Percentiles rank a stretch among this genome's conserved stretches.
Conservation (phyloP, 139 green algal species). For the Chlamydomonas sp. region DNA sequence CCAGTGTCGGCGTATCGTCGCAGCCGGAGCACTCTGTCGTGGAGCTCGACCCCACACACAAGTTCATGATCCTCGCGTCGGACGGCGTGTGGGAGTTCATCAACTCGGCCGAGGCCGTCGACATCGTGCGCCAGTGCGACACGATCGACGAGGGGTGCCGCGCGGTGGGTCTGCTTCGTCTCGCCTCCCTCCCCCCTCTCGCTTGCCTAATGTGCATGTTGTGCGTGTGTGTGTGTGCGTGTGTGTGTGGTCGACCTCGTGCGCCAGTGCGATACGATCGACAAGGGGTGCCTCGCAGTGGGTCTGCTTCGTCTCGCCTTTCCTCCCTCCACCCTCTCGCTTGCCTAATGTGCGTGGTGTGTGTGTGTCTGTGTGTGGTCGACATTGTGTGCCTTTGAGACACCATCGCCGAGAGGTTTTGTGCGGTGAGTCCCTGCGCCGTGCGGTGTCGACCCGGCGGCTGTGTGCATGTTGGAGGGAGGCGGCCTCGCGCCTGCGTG, state of each 20-base stretch:
- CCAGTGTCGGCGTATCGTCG: slow-evolving; percentile 64
- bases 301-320: no score
- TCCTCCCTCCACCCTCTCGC: no score
- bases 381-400: slow-evolving; percentile 50
- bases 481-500: no score
- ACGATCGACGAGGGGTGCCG: slow-evolving; percentile 54
- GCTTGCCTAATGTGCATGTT: no score
- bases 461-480: no score
- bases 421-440: slow-evolving; percentile 41
- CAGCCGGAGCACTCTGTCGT: slow-evolving; percentile 55
- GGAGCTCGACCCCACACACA: slow-evolving; percentile 61
- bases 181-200: no score
- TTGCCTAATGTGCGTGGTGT: no score
- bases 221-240: no score
- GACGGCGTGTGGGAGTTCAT: slow-evolving; percentile 95
- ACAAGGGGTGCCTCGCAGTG: slow-evolving; percentile 56
- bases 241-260: slow-evolving; percentile 75
- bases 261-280: slow-evolving; percentile 31
- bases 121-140: slow-evolving; percentile 46
- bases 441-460: no score
- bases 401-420: slow-evolving; percentile 50
- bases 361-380: no score
- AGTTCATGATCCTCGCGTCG: slow-evolving; percentile 75
- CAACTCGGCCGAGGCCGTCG: slow-evolving; percentile 70
- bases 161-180: slow-evolving; percentile 40